A percentile compares a stretch with the other conserved stretches of the same genome.
These are phyloP conservation scores for Eimeria praecox DNA, from an alignment of 169 alveolate species.

Conservation along the genomic window DNA sequence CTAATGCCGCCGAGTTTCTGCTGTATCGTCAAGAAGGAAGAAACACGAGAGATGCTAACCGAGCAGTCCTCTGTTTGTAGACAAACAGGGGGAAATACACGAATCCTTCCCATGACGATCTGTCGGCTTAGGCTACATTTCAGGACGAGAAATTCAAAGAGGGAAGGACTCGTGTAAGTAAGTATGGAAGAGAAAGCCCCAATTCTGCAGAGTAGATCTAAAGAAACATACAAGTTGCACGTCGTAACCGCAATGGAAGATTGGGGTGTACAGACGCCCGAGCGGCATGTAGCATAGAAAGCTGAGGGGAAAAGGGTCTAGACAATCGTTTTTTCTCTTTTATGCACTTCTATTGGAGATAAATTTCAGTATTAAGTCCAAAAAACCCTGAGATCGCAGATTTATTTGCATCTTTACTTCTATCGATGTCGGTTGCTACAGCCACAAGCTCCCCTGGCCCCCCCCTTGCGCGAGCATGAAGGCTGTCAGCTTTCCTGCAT, in stretches of 20 bases:
- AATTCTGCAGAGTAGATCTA: neutral
- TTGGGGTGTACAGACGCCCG: slow-evolving; percentile 3
- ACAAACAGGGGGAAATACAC: neutral
- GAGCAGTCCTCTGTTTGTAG: neutral
- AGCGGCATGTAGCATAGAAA: neutral
- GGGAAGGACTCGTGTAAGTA: neutral
- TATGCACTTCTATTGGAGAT: neutral
- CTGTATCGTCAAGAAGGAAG: neutral
- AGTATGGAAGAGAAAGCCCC: neutral
- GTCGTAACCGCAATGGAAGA: neutral
- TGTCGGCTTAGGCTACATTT: neutral
- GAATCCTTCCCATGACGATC: slow-evolving; percentile 8
- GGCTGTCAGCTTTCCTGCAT: neutral
- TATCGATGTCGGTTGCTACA: neutral
- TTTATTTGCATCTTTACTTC: neutral
- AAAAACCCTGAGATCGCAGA: neutral
- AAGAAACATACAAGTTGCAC: neutral
- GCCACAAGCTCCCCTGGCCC: neutral
- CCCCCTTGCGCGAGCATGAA: neutral
- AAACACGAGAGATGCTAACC: no score
- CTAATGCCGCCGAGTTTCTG: neutral
- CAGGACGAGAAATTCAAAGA: neutral
- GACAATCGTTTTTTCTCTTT: neutral
- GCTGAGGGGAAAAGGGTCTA: neutral
- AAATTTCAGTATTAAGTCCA: neutral